Percentiles rank a stretch among this genome's conserved stretches.
These are phyloP conservation scores for Odontarrhena argentea DNA, from an alignment of 345 rosid species.

Conservation along the genomic window DNA sequence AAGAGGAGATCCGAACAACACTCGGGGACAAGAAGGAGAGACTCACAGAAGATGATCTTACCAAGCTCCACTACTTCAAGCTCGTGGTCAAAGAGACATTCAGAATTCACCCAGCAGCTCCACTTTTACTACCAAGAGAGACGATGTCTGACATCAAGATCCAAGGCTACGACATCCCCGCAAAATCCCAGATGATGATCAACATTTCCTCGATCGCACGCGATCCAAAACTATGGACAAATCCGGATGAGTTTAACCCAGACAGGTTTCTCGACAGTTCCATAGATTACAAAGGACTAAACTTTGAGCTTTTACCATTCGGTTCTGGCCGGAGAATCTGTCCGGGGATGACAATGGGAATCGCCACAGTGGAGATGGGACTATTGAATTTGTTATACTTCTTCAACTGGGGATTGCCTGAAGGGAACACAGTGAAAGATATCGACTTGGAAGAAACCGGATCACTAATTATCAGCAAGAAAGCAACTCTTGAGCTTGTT, in stretches of 20 bases:
- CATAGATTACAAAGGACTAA: slow-evolving; percentile 45
- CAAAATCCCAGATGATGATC: slow-evolving; percentile 42
- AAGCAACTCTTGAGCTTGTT: slow-evolving; percentile 36
- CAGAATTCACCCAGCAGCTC: slow-evolving; percentile 61
- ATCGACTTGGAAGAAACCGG: slow-evolving; percentile 34
- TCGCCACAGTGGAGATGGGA: slow-evolving; percentile 20
- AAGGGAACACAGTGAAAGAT: slow-evolving; percentile 24
- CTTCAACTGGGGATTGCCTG: slow-evolving; percentile 38
- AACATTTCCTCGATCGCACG: slow-evolving; percentile 54
- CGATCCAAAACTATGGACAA: slow-evolving; percentile 48
- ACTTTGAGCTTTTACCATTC: slow-evolving; percentile 53
- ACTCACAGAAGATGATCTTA: slow-evolving; percentile 40
- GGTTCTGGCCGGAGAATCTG: slow-evolving; percentile 47
- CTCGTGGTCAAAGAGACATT: slow-evolving; percentile 51
- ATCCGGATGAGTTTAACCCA: slow-evolving; percentile 48
- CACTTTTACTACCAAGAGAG: slow-evolving; percentile 50
- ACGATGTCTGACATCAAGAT: slow-evolving; percentile 40
- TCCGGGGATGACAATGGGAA: slow-evolving; percentile 31
- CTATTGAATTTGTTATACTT: slow-evolving; percentile 33
- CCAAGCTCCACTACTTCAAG: slow-evolving; percentile 47
- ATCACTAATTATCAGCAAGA: slow-evolving; percentile 26
- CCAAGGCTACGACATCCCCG: slow-evolving; percentile 46
- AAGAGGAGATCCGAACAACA: slow-evolving; percentile 43
- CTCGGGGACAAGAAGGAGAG: slow-evolving; percentile 37
- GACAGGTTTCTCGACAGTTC: slow-evolving; percentile 48